Evolutionary conservation across 2,329 filamentous ascomycete genomes (phyloP), one percentile per base, ranked within the genome.

Genomic region (Thelonectria olida): DNA sequence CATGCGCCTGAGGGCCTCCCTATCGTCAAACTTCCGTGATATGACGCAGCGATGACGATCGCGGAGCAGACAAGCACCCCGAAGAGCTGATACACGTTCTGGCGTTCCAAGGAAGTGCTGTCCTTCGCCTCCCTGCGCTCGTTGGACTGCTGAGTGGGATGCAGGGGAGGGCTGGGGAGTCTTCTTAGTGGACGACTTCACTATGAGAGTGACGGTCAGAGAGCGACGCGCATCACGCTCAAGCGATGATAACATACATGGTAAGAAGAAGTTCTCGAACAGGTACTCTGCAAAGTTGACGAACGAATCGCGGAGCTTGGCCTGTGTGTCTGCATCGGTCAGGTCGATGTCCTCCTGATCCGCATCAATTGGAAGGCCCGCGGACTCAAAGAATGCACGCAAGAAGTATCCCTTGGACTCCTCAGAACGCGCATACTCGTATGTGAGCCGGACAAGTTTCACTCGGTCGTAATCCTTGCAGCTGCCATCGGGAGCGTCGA

Each of bases 31-130:
- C 15, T n/a, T 44, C n/a, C 55, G 60, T 28, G 60, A 63, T 7
- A 63, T 59, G 1, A 63, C 47, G 41, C 52, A 63, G 19, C 60
- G 60, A 56, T 63, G 20, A 12, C 60, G 60, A 17, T 56, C 60
- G 12, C 60, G 60, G 22, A 59, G 27, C 3, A 63, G 60, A 12
- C 60, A 63, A 17, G 39, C 48, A 47, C 60, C 51, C 20, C 52
- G 25, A 8, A 59, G 55, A 27, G 10, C 42, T 7, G 55, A 25
- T 38, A 63, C 5, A 3, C 60, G 55, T 22, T 55, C 55, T 22
- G 60, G 51, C 4, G 55, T 63, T 25, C 60, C 60, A 53, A 31
- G 28, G 8, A 31, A 31, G 28, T 10, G 6, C 27, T 28, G 27
- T 10, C 27, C n/a, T n/a, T n/a, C n/a, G n/a, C n/a, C n/a, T n/a